Percentiles rank a stretch among this genome's conserved stretches.
Evolutionary conservation across 352 stramenopile species (phyloP).

Genomic region (Phytophthora citricola): DNA sequence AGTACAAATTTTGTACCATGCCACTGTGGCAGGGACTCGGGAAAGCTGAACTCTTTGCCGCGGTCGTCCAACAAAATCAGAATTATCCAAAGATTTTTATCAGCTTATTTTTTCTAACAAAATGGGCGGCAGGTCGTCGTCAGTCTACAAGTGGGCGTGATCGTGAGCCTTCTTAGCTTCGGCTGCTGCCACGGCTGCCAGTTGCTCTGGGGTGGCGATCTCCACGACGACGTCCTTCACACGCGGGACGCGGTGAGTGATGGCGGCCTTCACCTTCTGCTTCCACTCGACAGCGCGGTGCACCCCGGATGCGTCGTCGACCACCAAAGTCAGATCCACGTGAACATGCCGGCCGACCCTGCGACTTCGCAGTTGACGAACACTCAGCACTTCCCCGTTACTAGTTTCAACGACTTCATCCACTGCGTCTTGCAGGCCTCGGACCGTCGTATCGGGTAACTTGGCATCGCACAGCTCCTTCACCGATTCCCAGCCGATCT

Average conservation of each 20-base stretch:
- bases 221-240: conserved; percentile 76
- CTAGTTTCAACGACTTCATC: conserved; percentile 49
- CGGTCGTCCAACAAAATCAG: too few species aligned
- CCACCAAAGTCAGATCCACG: conserved; percentile 66
- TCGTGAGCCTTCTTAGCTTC: conserved; percentile 14
- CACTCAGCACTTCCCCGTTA: conserved; percentile 47
- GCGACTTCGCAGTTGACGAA: conserved; percentile 61
- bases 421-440: conserved; percentile 47
- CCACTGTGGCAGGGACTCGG: too few species aligned
- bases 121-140: too few species aligned
- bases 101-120: too few species aligned
- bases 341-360: conserved; percentile 65
- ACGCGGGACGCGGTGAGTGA: conserved; percentile 51
- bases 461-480: conserved; percentile 74
- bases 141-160: conserved; percentile 12
- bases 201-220: conserved; percentile 44
- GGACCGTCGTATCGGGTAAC: conserved; percentile 43
- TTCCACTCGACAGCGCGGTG: conserved; percentile 64
- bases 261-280: conserved; percentile 54
- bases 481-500: conserved; percentile 68
- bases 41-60: too few species aligned
- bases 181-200: conserved; percentile 5
- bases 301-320: conserved; percentile 38
- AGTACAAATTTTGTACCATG: too few species aligned
- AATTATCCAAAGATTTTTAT: too few species aligned